Evolutionary conservation across 2,329 filamentous ascomycete species (phyloP).

Genomic region (Cladosporium sphaerospermum): DNA sequence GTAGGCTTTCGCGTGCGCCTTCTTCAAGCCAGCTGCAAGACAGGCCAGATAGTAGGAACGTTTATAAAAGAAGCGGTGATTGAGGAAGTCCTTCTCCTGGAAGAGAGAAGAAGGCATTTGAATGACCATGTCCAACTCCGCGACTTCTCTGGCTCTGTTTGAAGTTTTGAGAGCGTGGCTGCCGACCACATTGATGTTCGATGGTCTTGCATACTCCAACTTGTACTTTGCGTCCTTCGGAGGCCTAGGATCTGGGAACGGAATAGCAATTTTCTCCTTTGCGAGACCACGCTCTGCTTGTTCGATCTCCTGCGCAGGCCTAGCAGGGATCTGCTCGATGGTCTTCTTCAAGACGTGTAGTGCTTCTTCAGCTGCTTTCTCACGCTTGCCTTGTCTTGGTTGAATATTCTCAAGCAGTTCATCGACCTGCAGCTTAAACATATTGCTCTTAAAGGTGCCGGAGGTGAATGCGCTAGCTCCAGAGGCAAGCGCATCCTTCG

Average conservation of each 20-base stretch:
- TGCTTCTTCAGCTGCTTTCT: constrained; percentile 47
- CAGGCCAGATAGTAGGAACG: constrained; percentile 85
- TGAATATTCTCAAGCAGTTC: constrained; percentile 54
- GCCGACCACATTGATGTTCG: constrained; percentile 78
- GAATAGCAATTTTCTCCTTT: constrained; percentile 63
- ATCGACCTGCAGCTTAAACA: constrained; percentile 63
- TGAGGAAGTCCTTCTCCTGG: constrained; percentile 90
- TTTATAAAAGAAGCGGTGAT: constrained; percentile 92
- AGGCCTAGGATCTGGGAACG: constrained; percentile 77
- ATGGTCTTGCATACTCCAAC: constrained; percentile 68
- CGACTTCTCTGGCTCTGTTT: constrained; percentile 44
- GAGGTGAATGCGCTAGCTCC: constrained; percentile 24
- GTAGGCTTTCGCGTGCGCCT: constrained; percentile 56
- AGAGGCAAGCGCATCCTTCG: constrained; percentile 13
- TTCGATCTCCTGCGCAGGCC: constrained; percentile 46
- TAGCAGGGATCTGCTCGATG: constrained; percentile 52
- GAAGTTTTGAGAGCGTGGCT: constrained; percentile 77
- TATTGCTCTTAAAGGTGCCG: constrained; percentile 58
- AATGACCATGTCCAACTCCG: constrained; percentile 72
- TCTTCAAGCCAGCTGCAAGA: constrained; percentile 64
- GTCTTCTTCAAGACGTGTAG: constrained; percentile 50
- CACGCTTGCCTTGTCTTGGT: constrained; percentile 53
- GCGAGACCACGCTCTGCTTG: constrained; percentile 65
- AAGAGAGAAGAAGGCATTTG: constrained; percentile 75
- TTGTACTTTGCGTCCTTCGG: constrained; percentile 73